Evolutionary conservation across 768 basidiomycete species (phyloP).

Genomic region (Calocera cornea): DNA sequence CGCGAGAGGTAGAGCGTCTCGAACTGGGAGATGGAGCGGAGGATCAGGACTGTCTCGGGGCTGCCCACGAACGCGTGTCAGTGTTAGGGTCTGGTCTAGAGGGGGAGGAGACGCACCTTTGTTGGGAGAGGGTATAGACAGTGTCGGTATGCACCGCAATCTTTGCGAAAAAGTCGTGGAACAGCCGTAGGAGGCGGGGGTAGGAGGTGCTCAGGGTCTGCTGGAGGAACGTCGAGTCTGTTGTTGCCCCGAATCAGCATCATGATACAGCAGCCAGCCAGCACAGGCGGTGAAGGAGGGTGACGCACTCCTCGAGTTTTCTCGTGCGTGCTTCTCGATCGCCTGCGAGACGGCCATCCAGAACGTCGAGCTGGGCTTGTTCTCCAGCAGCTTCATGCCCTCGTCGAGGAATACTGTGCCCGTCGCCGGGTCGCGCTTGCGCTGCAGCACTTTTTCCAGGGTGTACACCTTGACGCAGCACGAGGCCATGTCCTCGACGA

Average conservation of each 20-base stretch:
- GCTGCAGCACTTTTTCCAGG: conserved; percentile 79
- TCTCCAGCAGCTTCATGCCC: conserved; percentile 88
- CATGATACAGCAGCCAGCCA: not conserved
- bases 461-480: conserved; percentile 94
- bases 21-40: conserved; percentile 70
- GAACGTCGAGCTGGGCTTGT: conserved; percentile 79
- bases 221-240: conserved; percentile 81
- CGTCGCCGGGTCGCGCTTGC: conserved; percentile 73
- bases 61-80: conserved; percentile 28
- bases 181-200: conserved; percentile 72
- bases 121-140: conserved; percentile 64
- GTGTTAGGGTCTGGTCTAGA: not conserved
- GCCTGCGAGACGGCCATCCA: conserved; percentile 73
- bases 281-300: not conserved
- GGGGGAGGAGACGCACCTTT: conserved; percentile 43
- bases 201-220: conserved; percentile 79
- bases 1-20: conserved; percentile 82
- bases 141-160: conserved; percentile 95
- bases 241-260: not conserved
- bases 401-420: conserved; percentile 78
- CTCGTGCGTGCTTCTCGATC: conserved; percentile 69
- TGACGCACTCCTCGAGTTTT: conserved; percentile 57
- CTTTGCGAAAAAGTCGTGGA: conserved; percentile 94
- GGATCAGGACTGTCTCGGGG: conserved; percentile 79
- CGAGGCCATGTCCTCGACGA: conserved; percentile 79